These are phyloP conservation scores for Psilocybe cubensis DNA, from an alignment of 768 basidiomycete genomes.

Conservation along the genomic window DNA sequence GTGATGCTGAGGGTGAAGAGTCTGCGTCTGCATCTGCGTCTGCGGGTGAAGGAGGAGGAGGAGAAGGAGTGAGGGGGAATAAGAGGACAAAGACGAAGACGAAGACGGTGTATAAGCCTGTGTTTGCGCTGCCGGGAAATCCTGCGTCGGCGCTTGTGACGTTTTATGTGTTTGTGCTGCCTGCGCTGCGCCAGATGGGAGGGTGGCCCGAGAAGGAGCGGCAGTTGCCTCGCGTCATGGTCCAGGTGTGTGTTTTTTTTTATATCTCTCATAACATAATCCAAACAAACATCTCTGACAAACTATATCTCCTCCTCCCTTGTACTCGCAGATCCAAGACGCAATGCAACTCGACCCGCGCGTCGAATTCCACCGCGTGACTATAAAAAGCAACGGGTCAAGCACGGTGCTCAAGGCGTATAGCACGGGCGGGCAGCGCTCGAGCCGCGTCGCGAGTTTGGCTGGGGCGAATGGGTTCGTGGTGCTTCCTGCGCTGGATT, in stretches of 20 bases:
- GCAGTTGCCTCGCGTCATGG: conserved; percentile 64
- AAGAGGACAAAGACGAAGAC: conserved; percentile 8
- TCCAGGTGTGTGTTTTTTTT: conserved; percentile 47
- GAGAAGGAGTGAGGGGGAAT: not conserved
- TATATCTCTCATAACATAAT: not conserved
- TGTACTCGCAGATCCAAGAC: conserved; percentile 49
- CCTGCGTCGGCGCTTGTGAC: conserved; percentile 88
- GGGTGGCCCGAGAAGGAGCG: conserved; percentile 61
- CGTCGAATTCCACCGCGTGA: conserved; percentile 83
- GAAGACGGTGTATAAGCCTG: conserved; percentile 50
- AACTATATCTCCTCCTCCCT: no score
- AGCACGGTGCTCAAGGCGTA: conserved; percentile 52
- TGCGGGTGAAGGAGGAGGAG: not conserved
- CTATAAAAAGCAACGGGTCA: conserved; percentile 38
- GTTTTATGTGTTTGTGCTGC: conserved; percentile 84
- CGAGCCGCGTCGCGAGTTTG: conserved; percentile 80
- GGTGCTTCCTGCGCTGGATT: conserved; percentile 53
- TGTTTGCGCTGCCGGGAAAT: conserved; percentile 90
- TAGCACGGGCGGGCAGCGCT: conserved; percentile 88
- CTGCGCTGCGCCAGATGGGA: conserved; percentile 73
- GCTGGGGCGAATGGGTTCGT: conserved; percentile 82
- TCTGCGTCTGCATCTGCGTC: no score
- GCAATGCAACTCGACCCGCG: conserved; percentile 72
- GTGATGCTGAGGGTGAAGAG: no score
- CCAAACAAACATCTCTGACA: not conserved